A percentile compares a stretch with the other conserved stretches of the same genome.
Evolutionary conservation across 176 grass and related monocot species (phyloP).

Genomic region (Sorghum bicolor): Sorghum_bicolor_NCBIv3 NC_012873.2:10479501-10480000

Average conservation of each 20-base stretch:
- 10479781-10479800: background rate
- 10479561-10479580: conserved; percentile 41
- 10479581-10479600: conserved; percentile 35
- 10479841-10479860: background rate
- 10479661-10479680: conserved; percentile 20
- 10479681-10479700: conserved; percentile 16
- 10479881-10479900: background rate
- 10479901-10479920: background rate
- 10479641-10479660: conserved; percentile 15
- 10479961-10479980: background rate
- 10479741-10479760: conserved; percentile 33
- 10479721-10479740: conserved; percentile 44
- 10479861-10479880: background rate
- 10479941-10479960: conserved; percentile 3
- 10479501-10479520: background rate
- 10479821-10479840: background rate
- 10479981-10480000: conserved; percentile 36
- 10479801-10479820: too few relatives aligned
- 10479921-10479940: conserved; percentile 16
- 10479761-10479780: background rate
- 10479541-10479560: conserved; percentile 14
- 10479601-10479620: conserved; percentile 29
- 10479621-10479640: conserved; percentile 23
- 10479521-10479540: conserved; percentile 16
- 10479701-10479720: conserved; percentile 22